A percentile compares a stretch with the other conserved stretches of the same genome.
These are phyloP conservation scores for Terfezia boudieri DNA, from an alignment of 495 filamentous ascomycete species.

Conservation along the genomic window DNA sequence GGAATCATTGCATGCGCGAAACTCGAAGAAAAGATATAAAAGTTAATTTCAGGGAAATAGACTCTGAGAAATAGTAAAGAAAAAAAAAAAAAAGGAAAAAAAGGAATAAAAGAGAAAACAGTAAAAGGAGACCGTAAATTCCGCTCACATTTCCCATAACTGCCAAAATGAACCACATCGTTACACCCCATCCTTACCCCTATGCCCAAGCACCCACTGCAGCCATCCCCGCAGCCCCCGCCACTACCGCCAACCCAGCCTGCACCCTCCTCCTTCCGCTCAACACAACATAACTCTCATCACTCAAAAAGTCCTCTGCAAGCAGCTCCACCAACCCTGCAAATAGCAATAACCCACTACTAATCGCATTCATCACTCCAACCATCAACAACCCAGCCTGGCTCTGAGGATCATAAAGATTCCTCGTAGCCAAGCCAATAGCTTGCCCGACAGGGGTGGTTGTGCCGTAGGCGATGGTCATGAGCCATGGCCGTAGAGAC, in stretches of 20 bases:
- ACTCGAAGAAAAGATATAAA: no score
- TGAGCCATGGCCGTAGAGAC: conserved; percentile 29
- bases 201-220: conserved; percentile 68
- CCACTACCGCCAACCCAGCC: conserved; percentile 57
- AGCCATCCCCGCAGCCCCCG: conserved; percentile 61
- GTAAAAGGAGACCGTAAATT: no score
- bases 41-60: no score
- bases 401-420: conserved; percentile 39
- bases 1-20: no score
- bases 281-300: conserved; percentile 58
- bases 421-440: conserved; percentile 32
- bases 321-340: conserved; percentile 79
- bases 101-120: no score
- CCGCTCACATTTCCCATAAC: no score
- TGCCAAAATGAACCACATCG: no score
- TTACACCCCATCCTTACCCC: background rate
- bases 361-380: conserved; percentile 45
- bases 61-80: no score
- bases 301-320: conserved; percentile 80
- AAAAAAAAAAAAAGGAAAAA: no score
- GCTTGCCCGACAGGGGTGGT: conserved; percentile 39
- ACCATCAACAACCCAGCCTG: conserved; percentile 43
- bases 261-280: conserved; percentile 47
- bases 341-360: conserved; percentile 53
- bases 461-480: conserved; percentile 37